Evolutionary conservation across 1,284 basidiomycete genomes (phyloP).

Genomic region (Fomitiporia mediterranea): DNA sequence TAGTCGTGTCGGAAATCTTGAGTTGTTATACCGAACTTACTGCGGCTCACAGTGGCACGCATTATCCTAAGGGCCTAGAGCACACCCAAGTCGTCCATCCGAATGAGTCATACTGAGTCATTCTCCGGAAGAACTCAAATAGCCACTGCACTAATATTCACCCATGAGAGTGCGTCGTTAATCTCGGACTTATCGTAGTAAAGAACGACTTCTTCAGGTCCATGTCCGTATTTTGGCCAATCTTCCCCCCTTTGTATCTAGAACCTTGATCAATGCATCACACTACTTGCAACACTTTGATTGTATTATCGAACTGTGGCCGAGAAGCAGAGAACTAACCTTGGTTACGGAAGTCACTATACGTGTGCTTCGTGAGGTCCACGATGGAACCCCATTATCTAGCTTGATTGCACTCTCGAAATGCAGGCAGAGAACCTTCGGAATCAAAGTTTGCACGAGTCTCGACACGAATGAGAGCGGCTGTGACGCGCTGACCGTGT

Average conservation of each 20-base stretch:
- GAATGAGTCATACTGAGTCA: slow-evolving; percentile 4
- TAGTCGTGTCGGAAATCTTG: no score
- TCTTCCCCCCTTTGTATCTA: not conserved
- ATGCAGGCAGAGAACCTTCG: no score
- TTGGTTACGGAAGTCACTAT: no score
- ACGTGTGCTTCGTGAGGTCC: not conserved
- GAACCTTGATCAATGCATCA: not conserved
- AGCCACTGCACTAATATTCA: not conserved
- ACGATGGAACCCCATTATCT: not conserved
- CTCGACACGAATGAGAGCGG: no score
- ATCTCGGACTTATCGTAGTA: not conserved
- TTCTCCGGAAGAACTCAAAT: not conserved
- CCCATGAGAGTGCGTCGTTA: not conserved
- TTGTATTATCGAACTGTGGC: no score
- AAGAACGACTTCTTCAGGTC: not conserved
- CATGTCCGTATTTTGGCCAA: no score
- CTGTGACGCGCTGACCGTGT: no score
- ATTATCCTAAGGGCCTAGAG: not conserved
- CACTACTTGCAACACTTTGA: no score
- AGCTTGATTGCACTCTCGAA: no score
- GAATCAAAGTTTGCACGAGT: no score
- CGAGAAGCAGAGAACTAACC: no score
- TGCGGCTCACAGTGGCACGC: not conserved
- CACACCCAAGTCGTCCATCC: not conserved
- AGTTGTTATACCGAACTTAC: not conserved